Evolutionary conservation across 2,329 filamentous ascomycete genomes (phyloP), one percentile per base, ranked within the genome.

Genomic region (Apiospora pterosperma): DNA sequence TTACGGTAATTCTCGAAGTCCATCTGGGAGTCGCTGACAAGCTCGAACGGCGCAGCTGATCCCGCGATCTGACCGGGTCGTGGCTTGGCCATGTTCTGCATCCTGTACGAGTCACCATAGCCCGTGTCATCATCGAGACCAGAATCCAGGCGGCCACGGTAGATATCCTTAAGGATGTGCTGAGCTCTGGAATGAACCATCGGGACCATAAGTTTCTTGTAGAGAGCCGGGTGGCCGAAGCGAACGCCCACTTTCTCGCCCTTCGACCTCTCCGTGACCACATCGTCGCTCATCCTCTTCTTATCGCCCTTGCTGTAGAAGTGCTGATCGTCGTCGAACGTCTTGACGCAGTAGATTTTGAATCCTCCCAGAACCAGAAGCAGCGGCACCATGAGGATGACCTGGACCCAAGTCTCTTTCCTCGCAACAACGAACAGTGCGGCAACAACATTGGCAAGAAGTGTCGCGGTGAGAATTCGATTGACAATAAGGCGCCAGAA

Each of bases 401-500:
- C 86, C 90, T 8, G 95, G 89, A 81, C 88, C 81, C 7, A 77
- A 70, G 42, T 90, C 4, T 77, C 79, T 68, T 80, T 87, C 63
- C 87, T 86, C 16, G 90, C 89, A 79, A 89, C 92, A 60, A 92
- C 86, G 38, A 93, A 86, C 34, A 97, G 81, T 62, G 91, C 92
- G 28, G 93, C 88, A 63, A 97, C 85, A 10, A 92, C 75, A 70
- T 97, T 93, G 39, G 92, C 86, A 11, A 99, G 81, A 31, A 97
- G 86, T 0, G 88, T 84, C 31, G 88, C 92, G 71, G 97, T 95
- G 25, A 98, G 80, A 76, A 97, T 84, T 21, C 96, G 91, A 77
- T 99, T 99, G 84, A 93, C 96, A 8, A 98, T 77, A 1, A 94
- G 87, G n/a, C 92, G 89, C 96, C 96, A 99, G 75, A 93, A 97